These are phyloP conservation scores for Funneliformis geosporum DNA, from an alignment of 192 early-diverging fungal species.

Conservation along the genomic window DNA sequence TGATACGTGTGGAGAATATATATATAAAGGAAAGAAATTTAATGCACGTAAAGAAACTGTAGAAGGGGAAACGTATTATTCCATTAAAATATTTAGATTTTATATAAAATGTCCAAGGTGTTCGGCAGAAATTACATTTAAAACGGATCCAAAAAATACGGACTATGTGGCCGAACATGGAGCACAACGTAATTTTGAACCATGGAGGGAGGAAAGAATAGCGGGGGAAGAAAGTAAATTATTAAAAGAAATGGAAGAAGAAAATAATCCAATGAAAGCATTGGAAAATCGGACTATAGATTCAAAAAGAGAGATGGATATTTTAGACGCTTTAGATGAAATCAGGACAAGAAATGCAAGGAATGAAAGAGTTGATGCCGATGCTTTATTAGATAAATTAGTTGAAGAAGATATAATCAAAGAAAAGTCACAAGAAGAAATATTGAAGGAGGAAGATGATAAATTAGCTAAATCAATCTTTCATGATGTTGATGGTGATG, in stretches of 20 bases:
- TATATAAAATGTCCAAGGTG: conserved; percentile 90
- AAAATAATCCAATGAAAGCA: conserved; percentile 92
- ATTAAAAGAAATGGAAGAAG: conserved; percentile 77
- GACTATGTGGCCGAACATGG: conserved; percentile 96
- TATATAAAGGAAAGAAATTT: conserved; percentile 98
- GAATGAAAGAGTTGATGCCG: conserved; percentile 74
- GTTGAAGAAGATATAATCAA: conserved; percentile 44
- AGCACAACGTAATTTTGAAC: conserved; percentile 93
- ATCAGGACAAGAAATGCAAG: conserved; percentile 85
- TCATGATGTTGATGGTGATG: conserved; percentile 63
- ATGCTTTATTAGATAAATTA: conserved; percentile 59
- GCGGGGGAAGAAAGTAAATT: conserved; percentile 56
- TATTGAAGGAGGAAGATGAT: conserved; percentile 54
- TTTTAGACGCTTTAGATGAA: conserved; percentile 95
- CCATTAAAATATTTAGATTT: conserved; percentile 77
- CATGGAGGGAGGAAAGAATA: conserved; percentile 75
- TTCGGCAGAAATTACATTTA: conserved; percentile 96
- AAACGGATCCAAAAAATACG: conserved; percentile 93
- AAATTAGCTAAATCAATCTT: conserved; percentile 63
- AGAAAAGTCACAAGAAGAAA: conserved; percentile 43
- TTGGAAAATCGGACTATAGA: conserved; percentile 93
- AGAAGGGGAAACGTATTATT: conserved; percentile 69
- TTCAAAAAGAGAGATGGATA: conserved; percentile 96
- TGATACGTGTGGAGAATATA: conserved; percentile 92
- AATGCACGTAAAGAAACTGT: conserved; percentile 94